Conservation (phyloP, 768 basidiomycete genomes). For the Tylopilus sp. region DNA sequence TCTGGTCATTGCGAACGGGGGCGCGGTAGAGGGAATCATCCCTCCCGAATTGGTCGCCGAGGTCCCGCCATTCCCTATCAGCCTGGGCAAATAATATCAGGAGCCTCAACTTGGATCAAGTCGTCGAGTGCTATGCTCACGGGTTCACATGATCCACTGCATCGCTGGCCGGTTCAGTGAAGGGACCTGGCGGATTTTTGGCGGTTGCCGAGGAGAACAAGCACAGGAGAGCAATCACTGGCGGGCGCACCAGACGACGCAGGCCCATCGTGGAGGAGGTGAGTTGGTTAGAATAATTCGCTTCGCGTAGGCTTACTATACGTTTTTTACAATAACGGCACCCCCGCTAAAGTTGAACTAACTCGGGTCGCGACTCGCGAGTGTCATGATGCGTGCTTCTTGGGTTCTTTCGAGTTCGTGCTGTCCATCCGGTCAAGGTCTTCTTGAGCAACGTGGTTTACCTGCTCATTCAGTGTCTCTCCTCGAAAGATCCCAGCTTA, state of each 20-base stretch:
- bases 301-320: too few relatives aligned
- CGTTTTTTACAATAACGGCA: too few relatives aligned
- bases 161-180: constrained; percentile 31
- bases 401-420: too few relatives aligned
- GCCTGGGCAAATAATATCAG: constrained; percentile 21
- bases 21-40: constrained; percentile 71
- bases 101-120: neutral
- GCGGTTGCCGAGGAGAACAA: constrained; percentile 12
- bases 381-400: too few relatives aligned
- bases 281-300: too few relatives aligned
- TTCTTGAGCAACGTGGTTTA: too few relatives aligned
- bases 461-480: too few relatives aligned
- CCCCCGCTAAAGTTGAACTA: too few relatives aligned
- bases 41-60: constrained; percentile 70
- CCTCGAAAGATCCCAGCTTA: too few relatives aligned
- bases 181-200: constrained; percentile 6
- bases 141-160: constrained; percentile 46
- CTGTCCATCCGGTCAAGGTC: too few relatives aligned
- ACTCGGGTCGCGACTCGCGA: too few relatives aligned
- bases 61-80: constrained; percentile 73
- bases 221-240: constrained; percentile 16
- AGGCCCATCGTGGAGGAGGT: constrained; percentile 2
- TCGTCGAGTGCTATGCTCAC: constrained; percentile 28
- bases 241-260: constrained; percentile 10
- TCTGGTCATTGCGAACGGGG: constrained; percentile 83